Evolutionary conservation across 176 grass and related monocot species (phyloP), one percentile per base, ranked within the genome.

Genomic region (Eragrostis nindensis): DNA sequence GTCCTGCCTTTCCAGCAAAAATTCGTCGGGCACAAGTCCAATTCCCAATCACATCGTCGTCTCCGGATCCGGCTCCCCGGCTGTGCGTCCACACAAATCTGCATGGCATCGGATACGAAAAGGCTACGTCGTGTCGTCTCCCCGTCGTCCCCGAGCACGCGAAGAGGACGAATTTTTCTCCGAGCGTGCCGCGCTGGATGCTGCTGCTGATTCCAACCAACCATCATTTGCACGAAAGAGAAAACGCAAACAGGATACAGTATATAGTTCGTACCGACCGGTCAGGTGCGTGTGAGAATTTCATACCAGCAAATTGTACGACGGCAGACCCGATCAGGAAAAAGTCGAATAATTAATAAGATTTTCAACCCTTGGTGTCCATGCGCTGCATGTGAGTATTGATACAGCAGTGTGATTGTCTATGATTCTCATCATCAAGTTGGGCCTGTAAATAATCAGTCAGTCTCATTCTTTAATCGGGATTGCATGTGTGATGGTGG

Each of bases 1-100:
- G 80, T 79, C 80, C 41, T 39, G 54, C 76, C 27, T 82, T 46
- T 70, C 79, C 10, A 30, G 55, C 74, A 1, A 29, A 38, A 59
- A 26, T 40, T 3, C 9, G 4, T 32, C 38, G 0, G 69, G 60
- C 36, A 24, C 66, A 17, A 11, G 25, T 60, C 39, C 30, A 15
- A 56, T 21, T 60, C 54, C 54, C 44, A 11, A 32, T 11, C 78
- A 8, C 46, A 32, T 15, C 17, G 14, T 29, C 50, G 47, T 45
- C 36, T 65, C 27, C 32, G 66, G 38, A 76, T 47, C 48, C 10
- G 30, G 8, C 2, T 27, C 39, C 9, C 41, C 26, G 43, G 53
- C 8, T 7, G 4, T 14, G 44, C 21, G 6, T 42, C 32, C 8
- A 2, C 22, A 24, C 56, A 16, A n/a, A 12, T 3, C 57, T 9